Evolutionary conservation across 371 early-diverging fungal species (phyloP), one percentile per base, ranked within the genome.

Genomic region (Dentiscutata heterogama): DNA sequence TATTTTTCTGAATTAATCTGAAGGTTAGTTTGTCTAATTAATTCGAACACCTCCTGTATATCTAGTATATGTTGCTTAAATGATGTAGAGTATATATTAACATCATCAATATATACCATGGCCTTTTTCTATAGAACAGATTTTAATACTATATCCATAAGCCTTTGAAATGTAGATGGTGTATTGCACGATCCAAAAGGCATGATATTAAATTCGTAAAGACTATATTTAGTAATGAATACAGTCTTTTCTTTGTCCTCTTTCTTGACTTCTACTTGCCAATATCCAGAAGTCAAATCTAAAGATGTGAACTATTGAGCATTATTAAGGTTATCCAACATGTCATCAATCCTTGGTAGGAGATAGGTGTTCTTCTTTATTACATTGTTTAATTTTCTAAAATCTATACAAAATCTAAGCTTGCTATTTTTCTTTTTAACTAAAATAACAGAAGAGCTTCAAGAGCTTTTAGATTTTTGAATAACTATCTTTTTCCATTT

Each of bases 31-130:
- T 51, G 3, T 20, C 29, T 35, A 18, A 82, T 14, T 18, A 46
- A 2, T 3, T 3, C 20, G 20, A 82, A 54, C 6, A 77, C 78
- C 51, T 77, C 20, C 14, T 77, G 3, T 3, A 82, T 25, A 58
- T 72, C 54, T 58, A 77, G 2, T 1, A 56, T 7, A 63, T 82
- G 70, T n/a, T 82, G 18, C 2, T 67, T 58, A 25, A 46, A 46
- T 10, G 46, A 11, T 87, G n/a, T n/a, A n/a, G n/a, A n/a, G n/a
- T n/a, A n/a, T n/a, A n/a, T n/a, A n/a, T n/a, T n/a, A n/a, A n/a
- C n/a, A n/a, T n/a, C 84, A 80, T 89, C 87, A 0, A 88, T 50
- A 74, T 87, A 87, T 39, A 85, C 84, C 35, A 68, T 20, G 0
- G 70, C 27, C 25, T 68, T 83, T 86, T 18, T 76, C 83, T 1